Percentiles rank a stretch among this genome's conserved stretches.
phyloP scores from a whole-genome alignment of 345 rosid genomes.

The Populus simonii region DNA sequence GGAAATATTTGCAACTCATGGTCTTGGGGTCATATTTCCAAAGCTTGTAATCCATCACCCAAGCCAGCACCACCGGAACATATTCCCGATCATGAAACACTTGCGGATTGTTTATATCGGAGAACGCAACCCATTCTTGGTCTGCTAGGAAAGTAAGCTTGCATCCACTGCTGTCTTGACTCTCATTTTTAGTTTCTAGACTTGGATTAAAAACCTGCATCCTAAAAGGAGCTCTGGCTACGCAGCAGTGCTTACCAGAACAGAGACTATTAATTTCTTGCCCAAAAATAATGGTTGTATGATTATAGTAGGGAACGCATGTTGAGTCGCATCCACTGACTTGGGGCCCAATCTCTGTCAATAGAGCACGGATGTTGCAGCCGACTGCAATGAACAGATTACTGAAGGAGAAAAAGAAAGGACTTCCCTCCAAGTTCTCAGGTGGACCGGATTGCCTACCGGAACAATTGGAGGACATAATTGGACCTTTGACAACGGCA shows the following conservation, averaged over 20 bases:
- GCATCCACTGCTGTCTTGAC: background rate
- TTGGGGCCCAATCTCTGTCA: background rate
- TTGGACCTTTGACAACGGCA: background rate
- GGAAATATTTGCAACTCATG: background rate
- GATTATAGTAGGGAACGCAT: background rate
- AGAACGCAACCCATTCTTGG: no score
- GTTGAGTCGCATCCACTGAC: constrained; percentile 5
- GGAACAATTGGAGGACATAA: background rate
- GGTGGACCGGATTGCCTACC: background rate
- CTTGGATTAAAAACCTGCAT: background rate
- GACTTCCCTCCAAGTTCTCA: background rate
- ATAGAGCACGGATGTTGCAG: constrained; percentile 1
- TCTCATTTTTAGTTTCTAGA: background rate
- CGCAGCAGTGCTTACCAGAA: constrained; percentile 2
- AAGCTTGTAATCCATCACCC: background rate
- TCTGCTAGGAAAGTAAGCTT: background rate
- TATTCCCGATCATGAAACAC: background rate
- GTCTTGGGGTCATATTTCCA: background rate
- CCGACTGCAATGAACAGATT: constrained; percentile 5
- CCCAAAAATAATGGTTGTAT: no score
- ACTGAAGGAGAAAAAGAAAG: background rate
- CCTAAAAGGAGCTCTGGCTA: background rate
- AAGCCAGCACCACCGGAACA: background rate
- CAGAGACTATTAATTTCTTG: background rate
- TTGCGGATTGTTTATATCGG: background rate